Conservation (phyloP, 306 rosid genomes). For the Phaseolus lunatus region DNA sequence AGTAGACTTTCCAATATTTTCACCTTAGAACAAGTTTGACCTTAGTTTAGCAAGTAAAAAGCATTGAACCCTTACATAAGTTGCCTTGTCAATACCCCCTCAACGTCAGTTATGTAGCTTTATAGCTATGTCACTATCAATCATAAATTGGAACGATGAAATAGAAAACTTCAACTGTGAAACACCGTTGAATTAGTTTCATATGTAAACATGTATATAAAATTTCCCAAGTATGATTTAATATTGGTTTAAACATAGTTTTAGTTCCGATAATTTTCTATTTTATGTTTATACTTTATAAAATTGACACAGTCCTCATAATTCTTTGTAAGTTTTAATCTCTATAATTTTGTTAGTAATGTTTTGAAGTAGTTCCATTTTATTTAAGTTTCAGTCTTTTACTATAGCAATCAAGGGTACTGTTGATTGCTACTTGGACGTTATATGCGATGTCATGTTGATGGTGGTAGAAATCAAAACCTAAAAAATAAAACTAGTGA, state of each 20-base stretch:
- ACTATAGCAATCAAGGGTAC: neutral
- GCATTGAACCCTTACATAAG: neutral
- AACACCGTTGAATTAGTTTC: conserved; percentile 1
- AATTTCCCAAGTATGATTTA: conserved; percentile 1
- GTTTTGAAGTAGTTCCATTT: neutral
- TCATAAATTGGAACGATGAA: conserved; percentile 11
- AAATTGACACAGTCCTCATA: neutral
- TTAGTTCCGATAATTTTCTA: neutral
- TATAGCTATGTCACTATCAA: neutral
- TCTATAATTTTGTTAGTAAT: neutral
- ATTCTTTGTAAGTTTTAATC: neutral
- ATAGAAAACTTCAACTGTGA: neutral
- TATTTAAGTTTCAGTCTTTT: neutral
- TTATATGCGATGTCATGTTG: too few species aligned
- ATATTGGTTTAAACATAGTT: neutral
- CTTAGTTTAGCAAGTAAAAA: neutral
- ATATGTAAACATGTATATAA: conserved; percentile 8
- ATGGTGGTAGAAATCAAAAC: neutral
- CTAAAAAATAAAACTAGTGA: neutral
- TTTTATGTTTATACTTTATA: neutral
- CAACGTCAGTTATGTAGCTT: neutral
- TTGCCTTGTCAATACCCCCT: neutral
- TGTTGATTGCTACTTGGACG: neutral
- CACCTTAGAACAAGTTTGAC: neutral
- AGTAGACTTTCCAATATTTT: conserved; percentile 1